phyloP scores from a whole-genome alignment of 2,329 filamentous ascomycete genomes.

The Cordyceps farinosa region DNA sequence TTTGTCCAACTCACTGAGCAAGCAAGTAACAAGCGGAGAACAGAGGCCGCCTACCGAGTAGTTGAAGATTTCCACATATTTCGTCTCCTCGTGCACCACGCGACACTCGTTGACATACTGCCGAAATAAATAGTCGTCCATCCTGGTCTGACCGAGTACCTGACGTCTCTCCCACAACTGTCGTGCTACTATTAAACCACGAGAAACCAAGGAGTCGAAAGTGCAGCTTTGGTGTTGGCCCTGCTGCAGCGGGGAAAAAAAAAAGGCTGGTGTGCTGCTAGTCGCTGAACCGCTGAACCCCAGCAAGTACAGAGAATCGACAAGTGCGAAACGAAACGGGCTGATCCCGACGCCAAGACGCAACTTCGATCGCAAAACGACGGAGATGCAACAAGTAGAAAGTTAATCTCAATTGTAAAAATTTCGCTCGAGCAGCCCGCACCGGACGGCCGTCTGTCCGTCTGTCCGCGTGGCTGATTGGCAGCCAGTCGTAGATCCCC shows the following conservation, averaged over 20 bases:
- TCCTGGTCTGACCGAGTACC: neutral
- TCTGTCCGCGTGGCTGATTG: conserved; percentile 10
- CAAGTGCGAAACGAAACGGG: neutral
- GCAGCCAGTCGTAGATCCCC: conserved; percentile 2
- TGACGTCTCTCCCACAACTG: neutral
- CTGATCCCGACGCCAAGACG: conserved; percentile 1
- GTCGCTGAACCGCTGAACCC: neutral
- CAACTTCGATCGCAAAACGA: neutral
- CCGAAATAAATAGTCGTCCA: conserved; percentile 59
- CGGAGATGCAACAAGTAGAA: neutral
- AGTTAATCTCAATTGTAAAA: neutral
- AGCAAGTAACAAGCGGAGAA: too few species aligned
- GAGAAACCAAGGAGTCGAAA: neutral
- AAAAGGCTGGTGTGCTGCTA: neutral
- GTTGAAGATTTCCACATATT: conserved; percentile 57
- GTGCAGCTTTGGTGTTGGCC: neutral
- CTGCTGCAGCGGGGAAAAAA: neutral
- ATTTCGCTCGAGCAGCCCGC: neutral
- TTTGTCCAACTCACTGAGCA: neutral
- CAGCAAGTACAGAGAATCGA: neutral
- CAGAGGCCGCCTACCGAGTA: conserved; percentile 46
- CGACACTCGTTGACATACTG: conserved; percentile 45
- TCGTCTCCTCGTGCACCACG: conserved; percentile 49
- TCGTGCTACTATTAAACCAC: neutral
- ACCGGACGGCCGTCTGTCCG: neutral